Base-by-base conservation (phyloP, 768 basidiomycete species). In the Lactifluus pinguis region DNA sequence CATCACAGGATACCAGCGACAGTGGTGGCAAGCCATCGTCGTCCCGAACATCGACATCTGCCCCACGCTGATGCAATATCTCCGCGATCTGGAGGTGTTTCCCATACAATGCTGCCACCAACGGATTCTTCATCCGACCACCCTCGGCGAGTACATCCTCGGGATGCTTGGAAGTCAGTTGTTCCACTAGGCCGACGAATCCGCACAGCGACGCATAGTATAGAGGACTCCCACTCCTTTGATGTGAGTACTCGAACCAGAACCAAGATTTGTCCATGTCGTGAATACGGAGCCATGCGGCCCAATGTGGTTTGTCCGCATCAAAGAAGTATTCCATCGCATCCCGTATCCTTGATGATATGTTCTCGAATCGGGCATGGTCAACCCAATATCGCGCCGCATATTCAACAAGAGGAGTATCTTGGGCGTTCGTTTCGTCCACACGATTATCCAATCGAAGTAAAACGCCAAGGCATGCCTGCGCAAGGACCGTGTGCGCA, bases 191-290 rank as follows among this genome's bases (percentile, higher is more conserved):
- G 21, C 19, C 49, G 5, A 30, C 29, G 41, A 61, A 55, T 19
- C 60, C 54, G 9, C 53, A 55, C 17, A 61, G n/a, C 1, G 60
- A 21, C 0, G 60, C 21, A 8, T 45, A 61, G 42, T 61, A 61
- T n/a, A 55, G 25, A 14, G 56, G 56, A 9, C 13, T 5, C 15
- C 7, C 29, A 14, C n/a, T 14, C 13, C 3, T 6, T 25, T 5
- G 1, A 6, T 2, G 1, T 4, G 10, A 14, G 19, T 9, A 25
- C 1, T 13, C 0, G 49, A 42, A 34, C 6, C 9, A 32, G 0
- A 0, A 2, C 39, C 48, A 57, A 4, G 0, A 13, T 41, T 2
- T 9, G 39, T 57, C 49, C 6, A 42, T 15, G 8, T 19, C 1
- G 14, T 42, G 6, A 4, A 57, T 7, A 39, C 34, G 25, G 30